Percentiles rank a stretch among this genome's conserved stretches.
phyloP scores from a whole-genome alignment of 2,329 filamentous ascomycete genomes.

The Phialophora verrucosa region DNA sequence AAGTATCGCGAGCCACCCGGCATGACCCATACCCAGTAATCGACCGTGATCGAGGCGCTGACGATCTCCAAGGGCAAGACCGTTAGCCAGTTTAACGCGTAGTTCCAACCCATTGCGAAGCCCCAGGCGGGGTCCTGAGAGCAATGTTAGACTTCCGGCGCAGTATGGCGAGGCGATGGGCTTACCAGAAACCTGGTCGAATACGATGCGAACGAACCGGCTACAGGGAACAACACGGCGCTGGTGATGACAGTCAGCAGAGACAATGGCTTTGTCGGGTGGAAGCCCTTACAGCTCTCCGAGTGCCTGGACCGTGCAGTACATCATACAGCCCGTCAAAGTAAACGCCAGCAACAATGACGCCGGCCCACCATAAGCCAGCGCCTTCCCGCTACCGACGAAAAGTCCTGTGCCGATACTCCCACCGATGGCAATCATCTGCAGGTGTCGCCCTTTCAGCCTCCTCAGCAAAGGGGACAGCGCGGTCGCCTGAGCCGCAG shows the following conservation, averaged over 20 bases:
- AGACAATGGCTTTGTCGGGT: background rate
- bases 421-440: slow-evolving; percentile 75
- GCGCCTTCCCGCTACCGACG: slow-evolving; percentile 76
- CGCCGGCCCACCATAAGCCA: slow-evolving; percentile 70
- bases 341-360: slow-evolving; percentile 77
- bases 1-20: slow-evolving; percentile 18
- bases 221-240: slow-evolving; percentile 85
- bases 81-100: slow-evolving; percentile 82
- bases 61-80: slow-evolving; percentile 83
- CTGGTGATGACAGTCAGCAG: slow-evolving; percentile 4
- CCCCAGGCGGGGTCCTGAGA: slow-evolving; percentile 67
- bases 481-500: slow-evolving; percentile 41
- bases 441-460: slow-evolving; percentile 42
- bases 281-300: slow-evolving; percentile 68
- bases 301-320: slow-evolving; percentile 87
- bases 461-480: slow-evolving; percentile 41
- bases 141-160: slow-evolving; percentile 8
- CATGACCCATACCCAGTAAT: slow-evolving; percentile 64
- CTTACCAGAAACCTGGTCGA: slow-evolving; percentile 77
- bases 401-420: slow-evolving; percentile 91
- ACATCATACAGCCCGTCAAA: slow-evolving; percentile 85
- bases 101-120: slow-evolving; percentile 59
- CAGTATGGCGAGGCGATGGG: background rate
- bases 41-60: slow-evolving; percentile 77
- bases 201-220: slow-evolving; percentile 89